Evolutionary conservation across 345 rosid genomes (phyloP).

Genomic region (Turritis glabra): DNA sequence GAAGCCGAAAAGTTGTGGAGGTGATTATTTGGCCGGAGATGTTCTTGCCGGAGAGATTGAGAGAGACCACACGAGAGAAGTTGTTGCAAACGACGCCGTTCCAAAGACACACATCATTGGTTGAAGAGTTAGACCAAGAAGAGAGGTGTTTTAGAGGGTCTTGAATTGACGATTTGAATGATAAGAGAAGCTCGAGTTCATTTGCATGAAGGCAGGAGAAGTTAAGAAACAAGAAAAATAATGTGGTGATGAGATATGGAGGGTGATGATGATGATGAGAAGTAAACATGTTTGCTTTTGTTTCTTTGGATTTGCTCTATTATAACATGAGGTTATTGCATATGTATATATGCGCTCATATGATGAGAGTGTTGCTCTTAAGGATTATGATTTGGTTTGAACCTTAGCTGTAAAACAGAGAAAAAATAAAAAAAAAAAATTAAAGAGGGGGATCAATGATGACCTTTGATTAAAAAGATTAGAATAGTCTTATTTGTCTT

Average conservation of each 20-base stretch:
- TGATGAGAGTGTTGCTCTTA: conserved; percentile 27
- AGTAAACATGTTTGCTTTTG: conserved; percentile 31
- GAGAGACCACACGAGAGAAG: conserved; percentile 48
- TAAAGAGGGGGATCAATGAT: conserved; percentile 23
- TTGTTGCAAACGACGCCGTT: conserved; percentile 63
- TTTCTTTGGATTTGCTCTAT: conserved; percentile 5
- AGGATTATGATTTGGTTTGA: conserved; percentile 35
- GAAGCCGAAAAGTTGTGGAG: conserved; percentile 53
- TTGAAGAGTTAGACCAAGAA: conserved; percentile 56
- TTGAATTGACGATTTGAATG: conserved; percentile 60
- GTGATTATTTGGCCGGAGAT: conserved; percentile 57
- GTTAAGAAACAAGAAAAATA: conserved; percentile 45
- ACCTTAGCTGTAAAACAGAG: conserved; percentile 50
- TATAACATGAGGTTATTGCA: background rate
- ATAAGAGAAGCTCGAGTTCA: conserved; percentile 65
- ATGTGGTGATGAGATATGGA: conserved; percentile 26
- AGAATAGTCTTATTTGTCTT: background rate
- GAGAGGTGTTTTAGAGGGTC: conserved; percentile 70
- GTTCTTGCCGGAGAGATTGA: conserved; percentile 63
- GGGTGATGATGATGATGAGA: conserved; percentile 35
- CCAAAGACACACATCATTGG: conserved; percentile 63
- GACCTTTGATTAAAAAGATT: conserved; percentile 16
- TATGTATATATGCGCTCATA: conserved; percentile 10
- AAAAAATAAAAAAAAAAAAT: background rate
- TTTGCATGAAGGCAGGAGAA: conserved; percentile 40